Evolutionary conservation across 148 eudicot genomes (phyloP), one percentile per base, ranked within the genome.

Genomic region (Rheum nobile): DNA sequence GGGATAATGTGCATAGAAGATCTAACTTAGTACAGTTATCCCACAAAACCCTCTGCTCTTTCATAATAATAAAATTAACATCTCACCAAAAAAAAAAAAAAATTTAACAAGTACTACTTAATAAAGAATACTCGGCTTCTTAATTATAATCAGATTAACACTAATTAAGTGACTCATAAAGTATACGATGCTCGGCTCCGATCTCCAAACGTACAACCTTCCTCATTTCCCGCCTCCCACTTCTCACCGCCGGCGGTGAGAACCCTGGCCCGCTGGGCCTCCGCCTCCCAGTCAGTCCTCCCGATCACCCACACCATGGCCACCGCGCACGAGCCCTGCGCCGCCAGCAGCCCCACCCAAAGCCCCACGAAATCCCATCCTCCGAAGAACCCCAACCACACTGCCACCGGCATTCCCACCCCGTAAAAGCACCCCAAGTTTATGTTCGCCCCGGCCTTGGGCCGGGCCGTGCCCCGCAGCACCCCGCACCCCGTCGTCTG

Each of bases 401-500:
- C 72, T 0, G 93, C 97, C 24, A 91, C 91, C 42, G 97, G 97
- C 91, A 87, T 87, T 5, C 97, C 97, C n/a, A 87, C 88, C 57
- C 86, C 52, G 75, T 91, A 91, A 35, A 91, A 91, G 61, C 93
- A 91, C 0, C 90, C 91, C 24, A 89, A 71, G 75, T 91, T 91
- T 8, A 91, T 87, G 37, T 84, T 86, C 2, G 93, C 97, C 3
- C 93, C 97, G 0, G 85, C 79, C 72, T 86, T 87, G 0, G 97
- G 97, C 81, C 93, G 79, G 0, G 97, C 93, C 1, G 91, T 86
- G 17, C 97, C 97, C 67, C 97, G 82, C 70, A 91, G 38, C 28
- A 85, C 93, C 72, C 91, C 97, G 54, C 97, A 91, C 12, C 88
- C 87, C 0, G 97, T 87, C 1, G 97, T 91, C 42, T 91, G 97